These are phyloP conservation scores for Chalciporus sp. DNA, from an alignment of 1,284 basidiomycete species.

Conservation along the genomic window DNA sequence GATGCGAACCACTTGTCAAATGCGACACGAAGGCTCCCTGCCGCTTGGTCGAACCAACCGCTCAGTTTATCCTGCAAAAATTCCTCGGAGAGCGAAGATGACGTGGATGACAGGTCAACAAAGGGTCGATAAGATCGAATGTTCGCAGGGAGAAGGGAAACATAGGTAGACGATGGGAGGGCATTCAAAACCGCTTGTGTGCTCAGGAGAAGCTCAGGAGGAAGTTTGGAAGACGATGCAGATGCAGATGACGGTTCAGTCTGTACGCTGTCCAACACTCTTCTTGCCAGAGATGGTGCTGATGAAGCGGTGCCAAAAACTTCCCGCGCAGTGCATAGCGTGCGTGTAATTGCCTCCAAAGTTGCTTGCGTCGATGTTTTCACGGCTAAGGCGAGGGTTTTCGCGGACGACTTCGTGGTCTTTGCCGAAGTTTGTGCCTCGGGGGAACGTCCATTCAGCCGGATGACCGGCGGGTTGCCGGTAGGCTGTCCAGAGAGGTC, in stretches of 20 bases:
- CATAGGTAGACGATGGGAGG: slow-evolving; percentile 73
- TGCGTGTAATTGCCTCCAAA: slow-evolving; percentile 58
- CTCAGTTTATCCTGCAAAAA: slow-evolving; percentile 49
- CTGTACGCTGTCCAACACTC: slow-evolving; percentile 61
- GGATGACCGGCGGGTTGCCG: neutral
- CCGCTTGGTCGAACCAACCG: slow-evolving; percentile 62
- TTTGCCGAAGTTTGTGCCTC: slow-evolving; percentile 22
- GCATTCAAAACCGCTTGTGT: slow-evolving; percentile 62
- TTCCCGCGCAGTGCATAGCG: slow-evolving; percentile 52
- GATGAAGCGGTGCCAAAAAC: slow-evolving; percentile 47
- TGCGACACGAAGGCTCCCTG: slow-evolving; percentile 45
- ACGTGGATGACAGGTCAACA: slow-evolving; percentile 62
- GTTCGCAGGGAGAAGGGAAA: slow-evolving; percentile 62
- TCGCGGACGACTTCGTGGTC: slow-evolving; percentile 14
- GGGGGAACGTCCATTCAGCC: slow-evolving; percentile 40
- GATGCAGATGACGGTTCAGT: slow-evolving; percentile 38
- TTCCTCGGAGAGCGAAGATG: slow-evolving; percentile 47
- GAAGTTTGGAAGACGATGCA: slow-evolving; percentile 37
- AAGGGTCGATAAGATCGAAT: slow-evolving; percentile 74
- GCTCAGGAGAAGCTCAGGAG: slow-evolving; percentile 59
- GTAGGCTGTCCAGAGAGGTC: slow-evolving; percentile 17
- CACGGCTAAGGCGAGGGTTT: slow-evolving; percentile 32
- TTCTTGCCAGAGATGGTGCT: slow-evolving; percentile 52
- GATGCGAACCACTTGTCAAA: slow-evolving; percentile 58
- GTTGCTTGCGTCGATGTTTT: slow-evolving; percentile 52